A percentile compares a stretch with the other conserved stretches of the same genome.
Evolutionary conservation across 1,284 basidiomycete genomes (phyloP).

Genomic region (Austroboletus novae-zelandiae): DNA sequence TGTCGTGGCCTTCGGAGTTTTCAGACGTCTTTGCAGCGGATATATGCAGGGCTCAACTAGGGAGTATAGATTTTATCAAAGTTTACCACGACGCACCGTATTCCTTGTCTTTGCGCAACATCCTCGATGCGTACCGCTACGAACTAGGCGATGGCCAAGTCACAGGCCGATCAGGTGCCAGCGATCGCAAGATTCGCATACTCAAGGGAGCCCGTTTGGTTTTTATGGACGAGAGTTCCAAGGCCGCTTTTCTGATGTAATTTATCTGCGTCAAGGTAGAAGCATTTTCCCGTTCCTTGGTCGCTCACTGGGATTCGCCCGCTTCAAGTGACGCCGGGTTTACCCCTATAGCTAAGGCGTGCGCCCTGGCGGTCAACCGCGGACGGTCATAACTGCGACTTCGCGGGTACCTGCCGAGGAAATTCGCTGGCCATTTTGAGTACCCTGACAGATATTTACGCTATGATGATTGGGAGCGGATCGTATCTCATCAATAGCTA

Average conservation of each 20-base stretch:
- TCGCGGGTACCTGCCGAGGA: constrained; percentile 13
- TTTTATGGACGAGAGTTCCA: constrained; percentile 44
- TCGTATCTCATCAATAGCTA: constrained; percentile 2
- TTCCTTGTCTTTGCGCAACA: constrained; percentile 48
- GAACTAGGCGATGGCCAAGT: constrained; percentile 4
- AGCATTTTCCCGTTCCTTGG: constrained; percentile 11
- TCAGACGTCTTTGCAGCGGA: constrained; percentile 11
- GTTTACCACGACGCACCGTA: constrained; percentile 55
- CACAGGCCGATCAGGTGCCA: constrained; percentile 26
- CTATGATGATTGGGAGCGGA: constrained; percentile 18
- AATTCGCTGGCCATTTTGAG: constrained; percentile 5
- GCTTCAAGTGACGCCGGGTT: constrained; percentile 16
- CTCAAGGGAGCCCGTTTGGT: constrained; percentile 36
- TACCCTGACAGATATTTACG: not conserved
- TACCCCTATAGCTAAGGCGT: constrained; percentile 13
- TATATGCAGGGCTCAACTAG: constrained; percentile 26
- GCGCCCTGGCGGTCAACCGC: constrained; percentile 5
- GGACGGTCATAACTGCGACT: constrained; percentile 9
- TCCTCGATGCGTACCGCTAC: constrained; percentile 49
- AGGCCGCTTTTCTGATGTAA: constrained; percentile 42
- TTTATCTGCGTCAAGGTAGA: constrained; percentile 15
- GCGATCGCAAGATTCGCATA: constrained; percentile 33
- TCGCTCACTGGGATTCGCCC: constrained; percentile 20
- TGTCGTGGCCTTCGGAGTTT: constrained; percentile 6
- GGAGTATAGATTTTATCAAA: constrained; percentile 53